Percentiles rank a stretch among this genome's conserved stretches.
phyloP scores from a whole-genome alignment of 106 monocot genomes.

The Phalaenopsis equestris region DNA sequence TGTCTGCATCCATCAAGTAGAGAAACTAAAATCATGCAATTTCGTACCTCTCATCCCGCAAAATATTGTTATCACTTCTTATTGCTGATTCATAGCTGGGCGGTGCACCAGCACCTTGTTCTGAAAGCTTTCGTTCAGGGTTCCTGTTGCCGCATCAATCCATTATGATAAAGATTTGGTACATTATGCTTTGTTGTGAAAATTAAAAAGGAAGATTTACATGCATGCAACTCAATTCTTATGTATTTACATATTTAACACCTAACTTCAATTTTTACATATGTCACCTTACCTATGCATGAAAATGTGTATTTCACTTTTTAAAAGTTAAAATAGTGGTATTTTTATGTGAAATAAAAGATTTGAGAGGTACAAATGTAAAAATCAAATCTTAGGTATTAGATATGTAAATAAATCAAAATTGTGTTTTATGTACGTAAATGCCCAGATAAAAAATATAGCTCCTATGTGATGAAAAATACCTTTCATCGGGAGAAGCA shows the following conservation, averaged over 20 bases:
- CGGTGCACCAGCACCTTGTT: constrained; percentile 47
- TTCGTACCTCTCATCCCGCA: constrained; percentile 49
- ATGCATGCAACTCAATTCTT: too few relatives aligned
- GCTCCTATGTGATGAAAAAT: not conserved
- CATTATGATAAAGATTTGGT: not conserved
- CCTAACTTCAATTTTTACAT: too few relatives aligned
- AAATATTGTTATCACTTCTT: constrained; percentile 19
- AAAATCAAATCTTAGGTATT: too few relatives aligned
- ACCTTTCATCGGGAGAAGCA: constrained; percentile 59
- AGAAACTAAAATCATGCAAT: constrained; percentile 12
- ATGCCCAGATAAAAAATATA: not conserved
- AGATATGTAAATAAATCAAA: too few relatives aligned
- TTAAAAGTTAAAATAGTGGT: too few relatives aligned
- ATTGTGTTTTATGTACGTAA: too few relatives aligned
- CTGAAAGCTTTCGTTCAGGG: constrained; percentile 45
- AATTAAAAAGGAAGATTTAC: not conserved
- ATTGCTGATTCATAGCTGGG: constrained; percentile 75
- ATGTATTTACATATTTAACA: too few relatives aligned
- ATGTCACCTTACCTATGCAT: too few relatives aligned
- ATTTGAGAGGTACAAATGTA: too few relatives aligned
- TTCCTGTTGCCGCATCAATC: constrained; percentile 17
- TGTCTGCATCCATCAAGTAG: not conserved
- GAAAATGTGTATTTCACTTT: too few relatives aligned
- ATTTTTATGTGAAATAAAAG: too few relatives aligned
- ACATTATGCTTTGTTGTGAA: not conserved